Evolutionary conservation across 2,329 filamentous ascomycete species (phyloP).

Genomic region (Aspergillus tanneri): DNA sequence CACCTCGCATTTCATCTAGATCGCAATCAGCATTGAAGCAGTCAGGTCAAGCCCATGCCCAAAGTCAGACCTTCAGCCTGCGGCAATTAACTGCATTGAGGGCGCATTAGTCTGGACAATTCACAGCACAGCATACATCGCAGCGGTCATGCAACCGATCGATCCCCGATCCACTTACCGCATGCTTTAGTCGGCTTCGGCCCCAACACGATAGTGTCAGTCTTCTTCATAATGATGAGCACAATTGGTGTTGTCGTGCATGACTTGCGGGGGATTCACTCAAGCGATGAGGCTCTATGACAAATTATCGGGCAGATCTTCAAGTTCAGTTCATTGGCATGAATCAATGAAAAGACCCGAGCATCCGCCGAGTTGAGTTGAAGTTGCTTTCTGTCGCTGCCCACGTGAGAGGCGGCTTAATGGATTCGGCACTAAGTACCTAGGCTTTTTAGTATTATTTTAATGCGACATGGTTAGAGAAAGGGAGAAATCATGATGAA

Average conservation of each 20-base stretch:
- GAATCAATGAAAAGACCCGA: background rate
- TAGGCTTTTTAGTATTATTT: background rate
- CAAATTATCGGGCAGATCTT: background rate
- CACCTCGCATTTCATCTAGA: constrained; percentile 34
- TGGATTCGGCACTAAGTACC: background rate
- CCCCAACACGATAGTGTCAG: constrained; percentile 18
- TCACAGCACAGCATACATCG: constrained; percentile 1
- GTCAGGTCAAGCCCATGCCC: background rate
- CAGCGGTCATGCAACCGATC: background rate
- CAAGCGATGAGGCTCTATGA: background rate
- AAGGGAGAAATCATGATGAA: too few relatives aligned
- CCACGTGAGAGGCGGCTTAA: constrained; percentile 4
- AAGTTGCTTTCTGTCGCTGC: background rate
- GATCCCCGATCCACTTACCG: constrained; percentile 20
- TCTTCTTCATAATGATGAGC: constrained; percentile 20
- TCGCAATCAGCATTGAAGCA: constrained; percentile 4
- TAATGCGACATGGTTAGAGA: too few relatives aligned
- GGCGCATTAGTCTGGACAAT: background rate
- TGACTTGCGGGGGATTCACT: background rate
- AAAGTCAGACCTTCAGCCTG: constrained; percentile 26
- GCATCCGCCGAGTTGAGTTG: background rate
- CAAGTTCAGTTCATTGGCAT: background rate
- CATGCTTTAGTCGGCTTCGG: constrained; percentile 35
- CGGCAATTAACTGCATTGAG: constrained; percentile 29
- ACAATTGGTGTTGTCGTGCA: background rate